Percentiles rank a stretch among this genome's conserved stretches.
phyloP scores from a whole-genome alignment of 495 filamentous ascomycete species.

The Penicillium samsonianum region DNA sequence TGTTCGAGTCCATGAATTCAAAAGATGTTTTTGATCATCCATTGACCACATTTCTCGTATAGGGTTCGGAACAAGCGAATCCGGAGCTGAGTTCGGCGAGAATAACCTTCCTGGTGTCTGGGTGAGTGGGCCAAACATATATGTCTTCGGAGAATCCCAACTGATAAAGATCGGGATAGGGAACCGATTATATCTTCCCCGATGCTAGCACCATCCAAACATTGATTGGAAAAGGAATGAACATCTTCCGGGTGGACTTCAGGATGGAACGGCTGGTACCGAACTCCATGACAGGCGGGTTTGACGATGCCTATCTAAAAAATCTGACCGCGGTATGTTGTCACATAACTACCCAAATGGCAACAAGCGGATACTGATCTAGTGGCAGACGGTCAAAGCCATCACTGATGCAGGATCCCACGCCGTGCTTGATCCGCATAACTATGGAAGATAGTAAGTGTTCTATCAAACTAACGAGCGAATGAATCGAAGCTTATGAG shows the following conservation, averaged over 20 bases:
- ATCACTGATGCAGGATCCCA: slow-evolving; percentile 64
- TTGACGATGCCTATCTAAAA: slow-evolving; percentile 43
- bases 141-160: neutral
- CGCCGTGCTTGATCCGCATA: slow-evolving; percentile 69
- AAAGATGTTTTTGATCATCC: neutral
- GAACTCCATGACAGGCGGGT: slow-evolving; percentile 43
- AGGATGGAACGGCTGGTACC: slow-evolving; percentile 69
- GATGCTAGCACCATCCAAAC: slow-evolving; percentile 53
- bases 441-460: slow-evolving; percentile 58
- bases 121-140: slow-evolving; percentile 13
- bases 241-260: slow-evolving; percentile 68
- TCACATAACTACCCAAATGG: neutral
- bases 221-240: slow-evolving; percentile 61
- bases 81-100: slow-evolving; percentile 31
- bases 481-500: neutral
- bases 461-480: neutral
- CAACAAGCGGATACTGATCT: slow-evolving; percentile 2
- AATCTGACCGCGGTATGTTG: slow-evolving; percentile 43
- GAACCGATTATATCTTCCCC: slow-evolving; percentile 62
- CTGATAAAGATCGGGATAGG: slow-evolving; percentile 34
- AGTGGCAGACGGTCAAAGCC: slow-evolving; percentile 54
- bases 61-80: slow-evolving; percentile 37
- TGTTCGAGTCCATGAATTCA: slow-evolving; percentile 14
- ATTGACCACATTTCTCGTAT: neutral
- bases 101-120: slow-evolving; percentile 24